Conservation (phyloP, 2,329 filamentous ascomycete species). For the Ascochyta pisi region DNA sequence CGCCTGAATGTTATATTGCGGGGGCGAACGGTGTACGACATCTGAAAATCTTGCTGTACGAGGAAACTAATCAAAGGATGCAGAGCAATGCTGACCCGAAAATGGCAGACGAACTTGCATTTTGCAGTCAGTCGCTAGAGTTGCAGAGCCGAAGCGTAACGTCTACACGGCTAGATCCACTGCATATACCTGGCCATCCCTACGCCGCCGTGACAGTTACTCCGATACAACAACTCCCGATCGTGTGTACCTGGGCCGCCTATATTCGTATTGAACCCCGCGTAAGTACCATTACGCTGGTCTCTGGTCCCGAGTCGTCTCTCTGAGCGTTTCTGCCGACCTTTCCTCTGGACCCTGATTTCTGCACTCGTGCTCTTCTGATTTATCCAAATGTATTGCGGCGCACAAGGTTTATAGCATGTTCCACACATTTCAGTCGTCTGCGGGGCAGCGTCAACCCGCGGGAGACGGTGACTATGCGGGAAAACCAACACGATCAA, state of each 20-base stretch:
- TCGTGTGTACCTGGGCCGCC: constrained; percentile 15
- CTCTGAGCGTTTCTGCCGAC: constrained; percentile 15
- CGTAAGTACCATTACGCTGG: constrained; percentile 19
- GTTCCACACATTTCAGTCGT: constrained; percentile 56
- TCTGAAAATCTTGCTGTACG: constrained; percentile 5
- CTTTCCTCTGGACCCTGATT: constrained; percentile 12
- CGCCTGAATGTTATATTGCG: constrained; percentile 9
- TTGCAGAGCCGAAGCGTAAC: constrained; percentile 6
- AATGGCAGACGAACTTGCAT: constrained; percentile 4
- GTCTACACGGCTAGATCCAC: constrained; percentile 1
- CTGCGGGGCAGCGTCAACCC: constrained; percentile 41
- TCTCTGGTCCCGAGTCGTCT: constrained; percentile 8
- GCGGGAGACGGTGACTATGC: constrained; percentile 43
- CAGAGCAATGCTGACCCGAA: constrained; percentile 1
- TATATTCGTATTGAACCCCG: constrained; percentile 22
- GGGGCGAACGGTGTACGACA: constrained; percentile 6
- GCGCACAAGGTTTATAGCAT: constrained; percentile 35
- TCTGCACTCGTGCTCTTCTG: constrained; percentile 16
- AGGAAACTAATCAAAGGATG: constrained; percentile 4
- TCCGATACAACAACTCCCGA: constrained; percentile 27
- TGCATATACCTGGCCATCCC: constrained; percentile 17
- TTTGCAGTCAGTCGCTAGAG: constrained; percentile 1
- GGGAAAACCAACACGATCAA: constrained; percentile 45
- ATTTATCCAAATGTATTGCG: constrained; percentile 8
- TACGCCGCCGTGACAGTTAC: constrained; percentile 17